Conservation (phyloP, 768 basidiomycete species). For the Phaffia australis region DNA sequence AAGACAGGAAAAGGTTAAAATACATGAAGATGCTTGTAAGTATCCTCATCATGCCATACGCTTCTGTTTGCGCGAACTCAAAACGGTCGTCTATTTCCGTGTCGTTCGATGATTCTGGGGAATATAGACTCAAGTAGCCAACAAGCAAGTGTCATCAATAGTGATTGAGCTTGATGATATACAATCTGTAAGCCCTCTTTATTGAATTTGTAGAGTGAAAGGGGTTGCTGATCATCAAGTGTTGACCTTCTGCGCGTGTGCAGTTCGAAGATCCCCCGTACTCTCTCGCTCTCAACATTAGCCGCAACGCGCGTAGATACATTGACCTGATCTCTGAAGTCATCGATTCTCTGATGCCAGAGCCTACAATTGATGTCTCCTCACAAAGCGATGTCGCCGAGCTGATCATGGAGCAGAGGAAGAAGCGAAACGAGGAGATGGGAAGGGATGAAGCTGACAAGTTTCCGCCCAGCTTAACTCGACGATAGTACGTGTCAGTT, state of each 20-base stretch:
- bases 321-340: conserved; percentile 77
- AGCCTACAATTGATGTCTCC: conserved; percentile 77
- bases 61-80: neutral
- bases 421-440: conserved; percentile 69
- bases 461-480: conserved; percentile 81
- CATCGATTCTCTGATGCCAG: conserved; percentile 78
- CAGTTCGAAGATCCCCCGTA: conserved; percentile 25
- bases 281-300: conserved; percentile 54
- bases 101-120: conserved; percentile 14
- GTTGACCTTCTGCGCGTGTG: neutral
- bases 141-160: conserved; percentile 83
- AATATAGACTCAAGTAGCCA: conserved; percentile 74
- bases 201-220: neutral
- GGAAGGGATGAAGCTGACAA: conserved; percentile 48
- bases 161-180: conserved; percentile 83
- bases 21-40: conserved; percentile 76
- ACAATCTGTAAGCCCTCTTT: conserved; percentile 47
- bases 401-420: conserved; percentile 85
- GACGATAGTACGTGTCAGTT: conserved; percentile 71
- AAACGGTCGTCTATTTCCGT: neutral
- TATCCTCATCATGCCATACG: conserved; percentile 29
- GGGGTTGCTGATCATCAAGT: conserved; percentile 1
- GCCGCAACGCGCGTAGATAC: conserved; percentile 79
- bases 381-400: conserved; percentile 92
- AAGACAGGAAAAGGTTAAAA: conserved; percentile 42